Conservation (phyloP, 2,329 filamentous ascomycete species). For the Herpotrichia juniperi region DNA sequence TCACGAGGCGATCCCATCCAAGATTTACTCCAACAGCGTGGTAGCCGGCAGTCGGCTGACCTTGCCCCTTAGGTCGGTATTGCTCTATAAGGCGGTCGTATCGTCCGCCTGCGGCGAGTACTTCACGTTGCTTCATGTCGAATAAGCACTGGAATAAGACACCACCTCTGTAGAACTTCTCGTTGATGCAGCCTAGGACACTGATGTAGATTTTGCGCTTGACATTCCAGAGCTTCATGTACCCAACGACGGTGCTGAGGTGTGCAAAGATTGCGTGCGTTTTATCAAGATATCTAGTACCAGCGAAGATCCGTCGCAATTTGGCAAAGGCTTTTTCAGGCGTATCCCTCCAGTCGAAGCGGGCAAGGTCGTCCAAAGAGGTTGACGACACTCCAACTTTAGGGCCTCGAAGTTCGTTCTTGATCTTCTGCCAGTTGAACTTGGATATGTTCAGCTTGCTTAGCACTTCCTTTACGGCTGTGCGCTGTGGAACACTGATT, state of each 20-base stretch:
- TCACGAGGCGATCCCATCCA: conserved; percentile 81
- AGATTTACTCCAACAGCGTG: conserved; percentile 93
- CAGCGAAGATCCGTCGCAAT: conserved; percentile 60
- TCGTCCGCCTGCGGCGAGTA: conserved; percentile 90
- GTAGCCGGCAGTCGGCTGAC: conserved; percentile 54
- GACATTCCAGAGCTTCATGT: conserved; percentile 76
- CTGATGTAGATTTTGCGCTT: conserved; percentile 81
- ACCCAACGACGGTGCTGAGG: conserved; percentile 77
- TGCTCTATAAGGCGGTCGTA: conserved; percentile 91
- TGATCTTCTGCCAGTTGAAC: conserved; percentile 82
- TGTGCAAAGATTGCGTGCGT: conserved; percentile 71
- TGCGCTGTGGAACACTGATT: conserved; percentile 71
- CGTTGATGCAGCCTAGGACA: conserved; percentile 86
- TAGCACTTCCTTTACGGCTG: conserved; percentile 78
- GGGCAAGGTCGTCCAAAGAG: conserved; percentile 85
- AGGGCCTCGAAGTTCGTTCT: conserved; percentile 80
- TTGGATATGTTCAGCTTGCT: conserved; percentile 86
- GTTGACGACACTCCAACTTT: conserved; percentile 84
- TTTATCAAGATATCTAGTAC: conserved; percentile 58
- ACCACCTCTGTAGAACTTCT: conserved; percentile 81
- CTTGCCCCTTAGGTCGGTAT: conserved; percentile 73
- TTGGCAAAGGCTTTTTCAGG: conserved; percentile 77
- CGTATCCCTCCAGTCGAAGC: conserved; percentile 85
- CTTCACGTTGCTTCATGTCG: conserved; percentile 78
- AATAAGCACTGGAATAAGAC: conserved; percentile 90